Base-by-base conservation (phyloP, 345 rosid species). In the Clarkia xantiana region DNA sequence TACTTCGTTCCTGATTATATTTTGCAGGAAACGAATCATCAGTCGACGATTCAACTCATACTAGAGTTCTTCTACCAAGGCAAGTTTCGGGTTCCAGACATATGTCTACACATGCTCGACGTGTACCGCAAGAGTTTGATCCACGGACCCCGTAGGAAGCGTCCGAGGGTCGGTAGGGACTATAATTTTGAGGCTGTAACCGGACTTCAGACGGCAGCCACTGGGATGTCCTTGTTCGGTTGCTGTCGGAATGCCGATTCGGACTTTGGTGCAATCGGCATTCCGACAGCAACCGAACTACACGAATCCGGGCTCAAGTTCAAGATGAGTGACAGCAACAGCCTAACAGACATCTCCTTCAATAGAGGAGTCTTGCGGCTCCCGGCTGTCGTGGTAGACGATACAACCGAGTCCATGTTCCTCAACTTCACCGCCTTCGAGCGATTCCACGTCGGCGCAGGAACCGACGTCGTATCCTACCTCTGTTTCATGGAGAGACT, bases 401-500 rank as follows among this genome's bases (percentile, higher is more conserved):
- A 67, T 40, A n/a, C 43, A 4, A 45, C 68, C 0, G 76, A 65
- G 55, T 63, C 72, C 6, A 47, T 53, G 39, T 61, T 64, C 49
- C 49, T 73, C 42, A 76, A 76, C 44, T 40, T 73, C 54, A 67
- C 65, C 7, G 78, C 74, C 13, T 73, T 67, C 5, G 78, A 76
- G 55, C 65, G 67, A 1, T 48, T 41, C 51, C 82, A 70, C 10
- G 36, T 40, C 2, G 18, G 48, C 14, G n/a, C 48, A 3, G 15
- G 38, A 2, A 45, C 18, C 22, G 39, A 55, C 17, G 59, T 45
- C 10, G 15, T 36, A 11, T 42, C 53, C 40, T 57, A 49, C 17
- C 51, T 76, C n/a, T 65, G 58, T 49, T 67, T 70, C 60, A 73
- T 73, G 82, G 74, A 69, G 45, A 73, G 45, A 14, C 54, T 73